Base-by-base conservation (phyloP, 1,284 basidiomycete genomes). In the Ganoderma multipileum region DNA sequence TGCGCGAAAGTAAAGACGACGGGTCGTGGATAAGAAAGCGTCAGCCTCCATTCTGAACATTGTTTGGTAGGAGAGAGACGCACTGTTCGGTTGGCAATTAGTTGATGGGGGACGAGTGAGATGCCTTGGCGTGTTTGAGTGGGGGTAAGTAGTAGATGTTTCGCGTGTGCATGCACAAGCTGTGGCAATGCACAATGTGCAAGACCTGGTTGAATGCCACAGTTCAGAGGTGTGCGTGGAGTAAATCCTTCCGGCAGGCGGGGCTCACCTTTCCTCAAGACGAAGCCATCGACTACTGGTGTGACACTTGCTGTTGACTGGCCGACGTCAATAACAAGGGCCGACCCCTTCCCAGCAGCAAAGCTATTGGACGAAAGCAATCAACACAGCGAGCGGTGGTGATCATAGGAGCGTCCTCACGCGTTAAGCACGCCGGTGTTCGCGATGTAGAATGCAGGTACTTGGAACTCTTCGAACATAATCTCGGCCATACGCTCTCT, bases 231-330 rank as follows among this genome's bases (percentile, higher is more conserved):
- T 41, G 86, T 81, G n/a, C n/a, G 44, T 94, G 86, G 63, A 93
- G 93, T 93, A 67, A 26, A 61, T 63, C 9, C 7, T 28, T 14
- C 14, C 41, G 18, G 57, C 39, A 42, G 33, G 47, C 6, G 23
- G 20, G n/a, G 30, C 59, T 33, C 12, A 91, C 97, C 97, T 87
- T 98, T 98, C 73, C 97, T 89, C 60, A 99, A 87, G 44, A 99
- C 97, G 76, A 99, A 99, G 0, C 98, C 98, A 76, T 99, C 98
- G 9, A 97, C 95, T 12, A 99, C 94, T 1, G 98, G 98, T 1
- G 95, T 96, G 20, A 98, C 95, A 71, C 95, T 97, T 11, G 93
- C 91, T 78, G 92, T 91, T 26, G 93, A 89, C 71, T 95, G 91
- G 5, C 98, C 98, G 54, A 99, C 88, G 76, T 99, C 97, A 61